These are phyloP conservation scores for Apium graveolens DNA, from an alignment of 129 eudicot species.

Conservation along the genomic window DNA sequence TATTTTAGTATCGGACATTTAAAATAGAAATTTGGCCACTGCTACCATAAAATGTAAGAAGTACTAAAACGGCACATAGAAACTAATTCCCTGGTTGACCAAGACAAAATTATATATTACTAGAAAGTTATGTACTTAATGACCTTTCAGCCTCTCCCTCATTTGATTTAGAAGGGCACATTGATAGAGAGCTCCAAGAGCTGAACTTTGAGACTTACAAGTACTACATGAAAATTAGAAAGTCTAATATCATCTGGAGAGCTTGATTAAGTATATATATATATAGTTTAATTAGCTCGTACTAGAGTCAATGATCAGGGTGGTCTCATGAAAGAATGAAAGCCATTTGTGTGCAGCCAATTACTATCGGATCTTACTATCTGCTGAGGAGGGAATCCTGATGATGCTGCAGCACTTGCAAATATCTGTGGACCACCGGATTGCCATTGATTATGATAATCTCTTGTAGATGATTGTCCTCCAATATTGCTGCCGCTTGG, in stretches of 20 bases:
- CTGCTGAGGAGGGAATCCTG: slow-evolving; percentile 84
- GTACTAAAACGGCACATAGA: background rate
- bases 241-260: background rate
- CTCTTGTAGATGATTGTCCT: background rate
- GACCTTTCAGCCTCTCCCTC: background rate
- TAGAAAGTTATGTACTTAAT: background rate
- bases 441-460: slow-evolving; percentile 24
- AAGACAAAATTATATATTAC: background rate
- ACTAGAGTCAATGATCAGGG: slow-evolving; percentile 12
- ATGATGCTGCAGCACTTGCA: slow-evolving; percentile 99
- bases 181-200: background rate
- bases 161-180: background rate
- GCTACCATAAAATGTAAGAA: background rate
- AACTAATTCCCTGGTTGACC: background rate
- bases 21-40: too few relatives aligned
- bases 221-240: background rate
- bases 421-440: slow-evolving; percentile 36
- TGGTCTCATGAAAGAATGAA: slow-evolving; percentile 48
- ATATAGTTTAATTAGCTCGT: background rate
- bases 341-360: slow-evolving; percentile 59
- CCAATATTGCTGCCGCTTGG: slow-evolving; percentile 37
- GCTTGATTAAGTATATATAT: too few relatives aligned
- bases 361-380: slow-evolving; percentile 27
- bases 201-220: slow-evolving; percentile 6
- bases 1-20: too few relatives aligned